Percentiles rank a stretch among this genome's conserved stretches.
Evolutionary conservation across 345 rosid genomes (phyloP).

Genomic region (Bruguiera sexangula): DNA sequence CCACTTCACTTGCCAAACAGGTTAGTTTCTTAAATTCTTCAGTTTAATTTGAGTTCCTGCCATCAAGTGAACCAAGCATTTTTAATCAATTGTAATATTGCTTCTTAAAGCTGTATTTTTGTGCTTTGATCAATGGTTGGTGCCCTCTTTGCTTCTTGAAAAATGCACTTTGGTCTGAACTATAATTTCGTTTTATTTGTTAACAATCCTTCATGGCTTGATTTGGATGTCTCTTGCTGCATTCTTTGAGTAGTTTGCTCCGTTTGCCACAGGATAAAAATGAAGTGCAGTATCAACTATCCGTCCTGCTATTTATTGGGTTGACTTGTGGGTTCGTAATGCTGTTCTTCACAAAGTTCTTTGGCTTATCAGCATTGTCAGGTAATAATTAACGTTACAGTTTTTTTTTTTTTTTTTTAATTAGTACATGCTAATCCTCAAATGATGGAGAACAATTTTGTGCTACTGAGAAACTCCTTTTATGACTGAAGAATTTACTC

Average conservation of each 20-base stretch:
- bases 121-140: too few relatives aligned
- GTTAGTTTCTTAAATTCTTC: constrained; percentile 35
- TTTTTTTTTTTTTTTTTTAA: not conserved
- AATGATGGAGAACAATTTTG: constrained; percentile 4
- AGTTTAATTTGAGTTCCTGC: not conserved
- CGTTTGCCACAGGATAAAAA: constrained; percentile 52
- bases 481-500: constrained; percentile 4
- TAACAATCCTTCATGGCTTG: not conserved
- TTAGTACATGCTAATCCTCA: not conserved
- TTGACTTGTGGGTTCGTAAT: constrained; percentile 70
- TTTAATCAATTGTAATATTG: too few relatives aligned
- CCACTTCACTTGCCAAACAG: constrained; percentile 82
- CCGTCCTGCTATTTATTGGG: constrained; percentile 66
- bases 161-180: too few relatives aligned
- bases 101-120: too few relatives aligned
- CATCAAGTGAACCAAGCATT: not conserved
- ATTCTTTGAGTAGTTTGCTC: not conserved
- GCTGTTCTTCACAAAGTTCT: constrained; percentile 69
- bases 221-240: not conserved
- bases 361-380: constrained; percentile 66
- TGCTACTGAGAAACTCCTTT: not conserved
- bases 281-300: constrained; percentile 80
- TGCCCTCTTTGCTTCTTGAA: too few relatives aligned
- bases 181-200: too few relatives aligned
- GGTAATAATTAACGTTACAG: constrained; percentile 41